A percentile compares a stretch with the other conserved stretches of the same genome.
Evolutionary conservation across 2,329 filamentous ascomycete genomes (phyloP).

Genomic region (Fusarium proliferatum): DNA sequence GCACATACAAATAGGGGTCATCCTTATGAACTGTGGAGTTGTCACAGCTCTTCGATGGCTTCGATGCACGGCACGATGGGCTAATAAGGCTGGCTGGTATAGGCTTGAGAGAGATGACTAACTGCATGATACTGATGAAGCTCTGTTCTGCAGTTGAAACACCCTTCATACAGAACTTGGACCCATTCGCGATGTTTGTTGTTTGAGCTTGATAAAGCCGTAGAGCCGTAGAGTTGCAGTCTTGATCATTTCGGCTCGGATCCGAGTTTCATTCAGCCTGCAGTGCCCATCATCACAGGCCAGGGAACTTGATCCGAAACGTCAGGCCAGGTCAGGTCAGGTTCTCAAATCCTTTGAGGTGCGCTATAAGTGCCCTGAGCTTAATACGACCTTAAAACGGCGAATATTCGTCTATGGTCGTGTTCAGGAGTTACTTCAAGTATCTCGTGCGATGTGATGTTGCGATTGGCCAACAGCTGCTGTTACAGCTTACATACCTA

Average conservation of each 20-base stretch:
- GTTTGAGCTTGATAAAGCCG: constrained; percentile 5
- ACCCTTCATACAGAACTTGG: constrained; percentile 23
- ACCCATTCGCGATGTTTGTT: constrained; percentile 7
- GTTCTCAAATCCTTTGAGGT: background rate
- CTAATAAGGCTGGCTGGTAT: constrained; percentile 27
- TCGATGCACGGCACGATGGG: constrained; percentile 18
- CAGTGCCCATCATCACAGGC: constrained; percentile 1
- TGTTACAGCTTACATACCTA: constrained; percentile 1
- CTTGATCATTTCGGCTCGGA: constrained; percentile 22
- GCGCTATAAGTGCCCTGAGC: constrained; percentile 15
- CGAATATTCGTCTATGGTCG: background rate
- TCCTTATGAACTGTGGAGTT: constrained; percentile 25
- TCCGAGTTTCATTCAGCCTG: constrained; percentile 19
- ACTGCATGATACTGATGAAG: constrained; percentile 25
- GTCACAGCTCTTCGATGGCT: constrained; percentile 29
- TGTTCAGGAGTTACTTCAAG: background rate
- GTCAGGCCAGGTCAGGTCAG: background rate
- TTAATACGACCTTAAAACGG: constrained; percentile 9
- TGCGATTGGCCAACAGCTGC: constrained; percentile 20
- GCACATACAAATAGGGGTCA: constrained; percentile 25
- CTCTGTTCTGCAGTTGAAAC: constrained; percentile 26
- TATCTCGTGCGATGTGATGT: constrained; percentile 2
- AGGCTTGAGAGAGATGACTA: constrained; percentile 23
- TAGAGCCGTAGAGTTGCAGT: background rate
- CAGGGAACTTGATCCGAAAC: constrained; percentile 17